phyloP scores from a whole-genome alignment of 768 basidiomycete species.

The Filobasidium wieringae region DNA sequence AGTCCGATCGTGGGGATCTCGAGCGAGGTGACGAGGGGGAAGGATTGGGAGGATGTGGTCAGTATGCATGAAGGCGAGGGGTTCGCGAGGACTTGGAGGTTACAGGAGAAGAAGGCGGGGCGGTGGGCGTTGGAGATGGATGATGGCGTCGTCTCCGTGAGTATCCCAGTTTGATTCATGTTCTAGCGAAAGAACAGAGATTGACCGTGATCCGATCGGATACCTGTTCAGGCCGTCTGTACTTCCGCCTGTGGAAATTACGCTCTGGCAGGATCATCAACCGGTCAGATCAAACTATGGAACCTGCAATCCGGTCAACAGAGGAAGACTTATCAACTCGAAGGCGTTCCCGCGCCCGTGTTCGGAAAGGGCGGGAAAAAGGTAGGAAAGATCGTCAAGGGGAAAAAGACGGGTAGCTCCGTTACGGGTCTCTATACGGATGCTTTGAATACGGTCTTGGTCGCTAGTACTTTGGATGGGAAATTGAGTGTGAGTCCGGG shows the following conservation, averaged over 20 bases:
- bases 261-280: constrained; percentile 70
- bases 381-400: constrained; percentile 38
- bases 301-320: constrained; percentile 91
- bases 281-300: constrained; percentile 67
- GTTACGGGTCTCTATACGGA: constrained; percentile 79
- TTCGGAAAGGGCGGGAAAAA: constrained; percentile 22
- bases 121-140: constrained; percentile 57
- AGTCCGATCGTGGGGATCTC: constrained; percentile 66
- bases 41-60: constrained; percentile 95
- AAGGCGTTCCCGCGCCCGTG: constrained; percentile 20
- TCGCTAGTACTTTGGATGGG: constrained; percentile 80
- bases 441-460: constrained; percentile 63
- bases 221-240: constrained; percentile 49
- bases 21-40: constrained; percentile 64
- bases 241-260: constrained; percentile 95
- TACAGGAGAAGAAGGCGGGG: constrained; percentile 67
- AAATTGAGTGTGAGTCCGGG: constrained; percentile 62
- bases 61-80: constrained; percentile 79
- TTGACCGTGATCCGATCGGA: neutral
- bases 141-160: constrained; percentile 61
- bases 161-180: constrained; percentile 13
- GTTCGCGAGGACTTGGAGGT: constrained; percentile 76
- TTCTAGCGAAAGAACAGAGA: neutral
- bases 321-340: constrained; percentile 60
- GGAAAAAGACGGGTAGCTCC: constrained; percentile 41